These are phyloP conservation scores for Syzygium aqueum DNA, from an alignment of 345 rosid species.

Conservation along the genomic window DNA sequence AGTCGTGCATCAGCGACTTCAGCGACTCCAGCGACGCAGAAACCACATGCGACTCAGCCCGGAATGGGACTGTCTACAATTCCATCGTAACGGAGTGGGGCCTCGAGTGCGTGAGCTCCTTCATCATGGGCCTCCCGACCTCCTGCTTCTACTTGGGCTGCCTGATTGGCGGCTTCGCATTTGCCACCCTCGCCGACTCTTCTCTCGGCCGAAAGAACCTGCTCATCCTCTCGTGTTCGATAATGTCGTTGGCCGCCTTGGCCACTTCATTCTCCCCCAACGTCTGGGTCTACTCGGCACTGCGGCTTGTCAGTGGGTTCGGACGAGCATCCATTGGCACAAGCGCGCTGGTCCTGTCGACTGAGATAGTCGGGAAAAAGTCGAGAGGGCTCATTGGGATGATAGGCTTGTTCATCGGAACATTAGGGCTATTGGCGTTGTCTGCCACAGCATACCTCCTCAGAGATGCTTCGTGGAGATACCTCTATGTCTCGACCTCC, in stretches of 20 bases:
- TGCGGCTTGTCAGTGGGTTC: slow-evolving; percentile 22
- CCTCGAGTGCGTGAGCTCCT: slow-evolving; percentile 9
- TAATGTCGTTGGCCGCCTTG: slow-evolving; percentile 31
- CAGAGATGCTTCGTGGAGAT: slow-evolving; percentile 37
- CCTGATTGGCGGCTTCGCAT: slow-evolving; percentile 22
- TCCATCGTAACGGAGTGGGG: slow-evolving; percentile 17
- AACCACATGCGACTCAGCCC: slow-evolving; percentile 6
- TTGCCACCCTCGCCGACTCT: slow-evolving; percentile 24
- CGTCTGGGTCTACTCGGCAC: slow-evolving; percentile 24
- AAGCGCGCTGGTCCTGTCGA: slow-evolving; percentile 28
- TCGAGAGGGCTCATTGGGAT: slow-evolving; percentile 44
- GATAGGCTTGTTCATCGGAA: slow-evolving; percentile 32
- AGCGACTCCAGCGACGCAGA: slow-evolving; percentile 9
- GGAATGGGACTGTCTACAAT: neutral
- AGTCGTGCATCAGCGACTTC: slow-evolving; percentile 10
- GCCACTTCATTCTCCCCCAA: slow-evolving; percentile 17
- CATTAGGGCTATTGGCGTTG: slow-evolving; percentile 41
- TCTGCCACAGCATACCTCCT: slow-evolving; percentile 34
- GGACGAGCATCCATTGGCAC: slow-evolving; percentile 22
- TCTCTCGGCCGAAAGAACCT: slow-evolving; percentile 28
- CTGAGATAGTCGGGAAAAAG: slow-evolving; percentile 27
- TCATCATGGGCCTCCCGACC: slow-evolving; percentile 12
- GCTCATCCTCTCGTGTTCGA: slow-evolving; percentile 14
- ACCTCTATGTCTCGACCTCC: slow-evolving; percentile 32
- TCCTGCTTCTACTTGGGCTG: slow-evolving; percentile 17